Evolutionary conservation across 495 filamentous ascomycete genomes (phyloP).

Genomic region (Ramalina intermedia): DNA sequence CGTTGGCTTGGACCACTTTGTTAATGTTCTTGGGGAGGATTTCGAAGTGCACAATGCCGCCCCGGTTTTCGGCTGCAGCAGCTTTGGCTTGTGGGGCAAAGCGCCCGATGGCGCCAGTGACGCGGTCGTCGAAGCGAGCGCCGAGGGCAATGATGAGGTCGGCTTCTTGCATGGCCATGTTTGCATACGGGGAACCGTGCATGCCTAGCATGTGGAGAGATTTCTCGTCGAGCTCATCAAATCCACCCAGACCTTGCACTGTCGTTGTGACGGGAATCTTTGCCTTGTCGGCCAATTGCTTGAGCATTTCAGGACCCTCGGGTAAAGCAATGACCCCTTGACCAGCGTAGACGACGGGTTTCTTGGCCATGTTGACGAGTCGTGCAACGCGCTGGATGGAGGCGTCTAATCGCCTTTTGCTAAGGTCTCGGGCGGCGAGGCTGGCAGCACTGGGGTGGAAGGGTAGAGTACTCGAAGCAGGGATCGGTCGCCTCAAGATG

Average conservation of each 20-base stretch:
- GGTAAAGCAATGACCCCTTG: constrained; percentile 38
- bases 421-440: constrained; percentile 34
- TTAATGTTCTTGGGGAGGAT: constrained; percentile 46
- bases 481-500: constrained; percentile 36
- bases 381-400: constrained; percentile 36
- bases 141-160: constrained; percentile 48
- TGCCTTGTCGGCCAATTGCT: constrained; percentile 42
- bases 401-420: constrained; percentile 29
- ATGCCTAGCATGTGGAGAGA: constrained; percentile 50
- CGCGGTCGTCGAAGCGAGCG: constrained; percentile 48
- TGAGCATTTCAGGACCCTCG: constrained; percentile 37
- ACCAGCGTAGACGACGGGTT: constrained; percentile 46
- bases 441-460: constrained; percentile 41
- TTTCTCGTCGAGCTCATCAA: constrained; percentile 43
- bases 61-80: constrained; percentile 38
- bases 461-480: constrained; percentile 39
- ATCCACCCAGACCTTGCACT: constrained; percentile 51
- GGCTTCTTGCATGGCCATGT: constrained; percentile 51
- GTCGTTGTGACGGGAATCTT: constrained; percentile 48
- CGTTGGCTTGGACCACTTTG: constrained; percentile 41
- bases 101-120: constrained; percentile 36
- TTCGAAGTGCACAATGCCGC: constrained; percentile 52
- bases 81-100: constrained; percentile 44
- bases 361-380: constrained; percentile 46
- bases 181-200: constrained; percentile 49